Percentiles rank a stretch among this genome's conserved stretches.
These are phyloP conservation scores for Cryptococcus jaspeensis DNA, from an alignment of 1,284 basidiomycete genomes.

Conservation along the genomic window DNA sequence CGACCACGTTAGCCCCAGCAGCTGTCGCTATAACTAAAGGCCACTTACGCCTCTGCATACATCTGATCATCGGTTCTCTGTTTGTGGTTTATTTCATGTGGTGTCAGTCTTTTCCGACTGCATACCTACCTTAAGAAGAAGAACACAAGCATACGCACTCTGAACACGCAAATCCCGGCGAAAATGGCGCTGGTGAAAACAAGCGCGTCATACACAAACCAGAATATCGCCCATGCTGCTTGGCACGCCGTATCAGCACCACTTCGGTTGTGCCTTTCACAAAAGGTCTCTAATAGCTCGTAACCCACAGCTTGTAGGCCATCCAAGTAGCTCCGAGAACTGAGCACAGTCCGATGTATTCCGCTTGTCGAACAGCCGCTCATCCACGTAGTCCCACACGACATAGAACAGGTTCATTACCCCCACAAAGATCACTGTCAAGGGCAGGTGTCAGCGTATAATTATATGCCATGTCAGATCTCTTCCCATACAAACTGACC, in stretches of 20 bases:
- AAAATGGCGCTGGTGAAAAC: constrained; percentile 48
- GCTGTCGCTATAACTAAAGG: not conserved
- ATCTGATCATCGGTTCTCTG: constrained; percentile 32
- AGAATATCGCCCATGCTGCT: constrained; percentile 43
- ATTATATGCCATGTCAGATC: not conserved
- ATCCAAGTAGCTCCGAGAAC: constrained; percentile 46
- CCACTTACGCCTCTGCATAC: constrained; percentile 30
- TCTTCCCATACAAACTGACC: constrained; percentile 23
- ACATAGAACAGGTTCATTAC: constrained; percentile 51
- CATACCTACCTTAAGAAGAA: constrained; percentile 8
- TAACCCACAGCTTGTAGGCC: constrained; percentile 37
- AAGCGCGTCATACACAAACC: constrained; percentile 41
- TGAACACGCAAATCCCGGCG: constrained; percentile 49
- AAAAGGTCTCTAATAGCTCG: not conserved
- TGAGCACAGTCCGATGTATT: constrained; percentile 50
- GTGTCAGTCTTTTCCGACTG: constrained; percentile 5
- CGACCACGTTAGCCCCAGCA: not conserved
- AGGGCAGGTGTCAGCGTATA: constrained; percentile 8
- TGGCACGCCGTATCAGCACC: not conserved
- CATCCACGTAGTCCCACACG: constrained; percentile 52
- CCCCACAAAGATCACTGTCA: constrained; percentile 34
- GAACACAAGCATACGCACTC: constrained; percentile 29
- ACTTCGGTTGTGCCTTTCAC: not conserved
- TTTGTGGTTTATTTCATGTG: not conserved
- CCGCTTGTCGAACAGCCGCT: constrained; percentile 47